Evolutionary conservation across 257 asterid species (phyloP), one percentile per base, ranked within the genome.

Genomic region (Lavandula angustifolia): DNA sequence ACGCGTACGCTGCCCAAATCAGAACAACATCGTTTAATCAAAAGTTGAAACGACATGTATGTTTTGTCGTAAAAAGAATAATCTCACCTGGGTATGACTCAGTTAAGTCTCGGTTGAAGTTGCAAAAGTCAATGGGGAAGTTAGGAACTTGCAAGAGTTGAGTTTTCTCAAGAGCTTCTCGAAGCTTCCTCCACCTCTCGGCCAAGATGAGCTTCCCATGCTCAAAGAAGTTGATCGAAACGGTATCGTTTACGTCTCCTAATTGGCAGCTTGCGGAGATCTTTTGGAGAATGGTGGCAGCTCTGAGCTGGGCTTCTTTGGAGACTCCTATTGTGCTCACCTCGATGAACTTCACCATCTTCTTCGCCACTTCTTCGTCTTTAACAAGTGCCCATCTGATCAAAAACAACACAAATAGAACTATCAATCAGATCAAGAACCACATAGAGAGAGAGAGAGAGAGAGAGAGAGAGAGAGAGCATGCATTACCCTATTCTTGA

Each of bases 361-460:
- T 85, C 37, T 60, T 75, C 0, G 94, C 96, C 2, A 89, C 81
- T 0, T 80, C 77, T 50, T 71, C 61, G 53, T 92, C 89, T 62
- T 63, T 87, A 4, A 87, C 89, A 14, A 89, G 56, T 3, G 95
- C 98, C 97, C 96, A 92, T 3, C 92, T 91, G n/a, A 42, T 3
- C 1, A 48, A 55, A 1, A n/a, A 18, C 18, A 56, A 14, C 6
- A 40, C 13, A 40, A 10, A 41, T 0, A 60, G 5, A 18, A 4
- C 7, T 3, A 44, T 29, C 32, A n/a, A 13, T 61, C 0, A 33
- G 16, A 16, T 18, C 37, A 47, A 14, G 35, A 16, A 1, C 2
- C 27, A n/a, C n/a, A n/a, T n/a, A n/a, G n/a, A 22, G 27, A 22
- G 27, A 22, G 27, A 22, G 27, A 22, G 27, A 22, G 27, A 22